Evolutionary conservation across 2,329 filamentous ascomycete genomes (phyloP).

Genomic region (Arthrinium puccinioides): DNA sequence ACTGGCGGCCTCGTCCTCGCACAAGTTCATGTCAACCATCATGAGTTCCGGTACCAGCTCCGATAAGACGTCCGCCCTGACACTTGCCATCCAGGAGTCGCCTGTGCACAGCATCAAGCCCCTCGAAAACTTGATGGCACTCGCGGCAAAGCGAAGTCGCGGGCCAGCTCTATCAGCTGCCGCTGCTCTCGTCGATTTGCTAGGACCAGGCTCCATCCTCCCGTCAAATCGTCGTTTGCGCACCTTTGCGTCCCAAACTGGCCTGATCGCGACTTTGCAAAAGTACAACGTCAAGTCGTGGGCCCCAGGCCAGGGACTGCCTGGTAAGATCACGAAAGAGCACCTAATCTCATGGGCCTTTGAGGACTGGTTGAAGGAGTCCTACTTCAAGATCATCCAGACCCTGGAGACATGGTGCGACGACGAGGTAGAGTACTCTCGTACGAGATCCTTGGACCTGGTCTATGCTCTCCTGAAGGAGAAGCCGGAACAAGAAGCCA

Average conservation of each 20-base stretch:
- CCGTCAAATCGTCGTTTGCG: conserved; percentile 76
- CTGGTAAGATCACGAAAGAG: conserved; percentile 62
- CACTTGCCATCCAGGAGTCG: conserved; percentile 90
- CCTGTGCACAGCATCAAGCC: conserved; percentile 88
- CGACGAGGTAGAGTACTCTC: conserved; percentile 91
- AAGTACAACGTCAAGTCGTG: conserved; percentile 51
- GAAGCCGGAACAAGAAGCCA: conserved; percentile 95
- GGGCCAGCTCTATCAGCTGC: conserved; percentile 90
- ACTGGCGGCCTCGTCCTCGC: conserved; percentile 73
- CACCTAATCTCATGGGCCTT: conserved; percentile 87
- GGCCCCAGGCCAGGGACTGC: conserved; percentile 63
- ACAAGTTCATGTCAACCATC: conserved; percentile 95
- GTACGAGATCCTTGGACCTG: conserved; percentile 80
- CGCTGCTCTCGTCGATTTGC: conserved; percentile 85
- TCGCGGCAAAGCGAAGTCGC: conserved; percentile 91
- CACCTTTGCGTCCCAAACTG: conserved; percentile 73
- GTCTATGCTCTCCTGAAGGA: conserved; percentile 87
- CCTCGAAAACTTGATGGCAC: conserved; percentile 71
- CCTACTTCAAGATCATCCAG: conserved; percentile 90
- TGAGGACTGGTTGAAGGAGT: conserved; percentile 91
- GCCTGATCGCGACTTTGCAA: conserved; percentile 64
- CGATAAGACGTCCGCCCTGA: conserved; percentile 93
- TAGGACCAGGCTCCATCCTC: conserved; percentile 80
- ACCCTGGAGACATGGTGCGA: conserved; percentile 88
- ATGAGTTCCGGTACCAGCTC: conserved; percentile 94